These are phyloP conservation scores for Francoa sonchifolia DNA, from an alignment of 441 rosid species.

Conservation along the genomic window DNA sequence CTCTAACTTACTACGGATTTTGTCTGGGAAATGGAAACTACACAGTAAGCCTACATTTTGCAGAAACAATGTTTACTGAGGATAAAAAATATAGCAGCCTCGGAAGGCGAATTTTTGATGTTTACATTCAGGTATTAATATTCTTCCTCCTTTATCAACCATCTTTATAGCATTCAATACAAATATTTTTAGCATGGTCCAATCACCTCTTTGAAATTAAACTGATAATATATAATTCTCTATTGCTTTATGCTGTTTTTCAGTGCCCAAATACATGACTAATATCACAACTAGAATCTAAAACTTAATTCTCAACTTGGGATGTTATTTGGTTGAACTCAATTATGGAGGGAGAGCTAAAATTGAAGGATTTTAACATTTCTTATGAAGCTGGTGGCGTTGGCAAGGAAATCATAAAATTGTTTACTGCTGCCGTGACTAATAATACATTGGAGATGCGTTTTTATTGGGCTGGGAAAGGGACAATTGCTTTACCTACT, in stretches of 20 bases:
- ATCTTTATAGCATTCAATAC: constrained; percentile 21
- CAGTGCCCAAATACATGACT: no score
- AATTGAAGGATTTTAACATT: constrained; percentile 51
- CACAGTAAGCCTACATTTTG: constrained; percentile 67
- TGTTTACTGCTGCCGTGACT: constrained; percentile 27
- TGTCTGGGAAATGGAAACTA: constrained; percentile 68
- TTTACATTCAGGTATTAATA: constrained; percentile 65
- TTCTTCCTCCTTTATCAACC: constrained; percentile 43
- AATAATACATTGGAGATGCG: constrained; percentile 53
- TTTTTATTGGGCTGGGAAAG: constrained; percentile 75
- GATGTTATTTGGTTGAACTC: no score
- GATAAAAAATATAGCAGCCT: constrained; percentile 41
- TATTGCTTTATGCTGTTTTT: no score
- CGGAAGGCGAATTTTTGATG: constrained; percentile 68
- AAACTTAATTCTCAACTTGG: no score
- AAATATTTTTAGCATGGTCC: neutral
- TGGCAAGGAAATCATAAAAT: constrained; percentile 39
- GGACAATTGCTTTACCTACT: constrained; percentile 75
- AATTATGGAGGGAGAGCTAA: constrained; percentile 37
- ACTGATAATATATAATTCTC: no score
- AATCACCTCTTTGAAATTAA: neutral
- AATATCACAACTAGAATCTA: no score
- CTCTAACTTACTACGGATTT: constrained; percentile 71
- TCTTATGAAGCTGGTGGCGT: constrained; percentile 56
- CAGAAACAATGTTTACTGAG: constrained; percentile 54